Conservation (phyloP, 345 rosid genomes). For the Draba incana region DNA sequence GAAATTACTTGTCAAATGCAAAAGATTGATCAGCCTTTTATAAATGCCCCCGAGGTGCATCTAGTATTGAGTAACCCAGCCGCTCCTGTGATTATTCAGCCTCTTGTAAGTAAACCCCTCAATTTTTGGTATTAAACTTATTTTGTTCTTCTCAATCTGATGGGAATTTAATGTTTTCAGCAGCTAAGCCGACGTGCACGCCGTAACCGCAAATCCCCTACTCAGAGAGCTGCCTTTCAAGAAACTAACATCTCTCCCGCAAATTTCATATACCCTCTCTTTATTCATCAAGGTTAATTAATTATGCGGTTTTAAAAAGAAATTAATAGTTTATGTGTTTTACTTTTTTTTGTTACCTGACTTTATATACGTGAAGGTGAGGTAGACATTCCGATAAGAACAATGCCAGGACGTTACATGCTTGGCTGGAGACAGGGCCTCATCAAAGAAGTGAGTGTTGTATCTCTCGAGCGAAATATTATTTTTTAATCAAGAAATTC, state of each 20-base stretch:
- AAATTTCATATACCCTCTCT: slow-evolving; percentile 84
- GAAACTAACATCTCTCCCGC: slow-evolving; percentile 77
- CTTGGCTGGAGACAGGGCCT: slow-evolving; percentile 98
- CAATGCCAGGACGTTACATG: slow-evolving; percentile 94
- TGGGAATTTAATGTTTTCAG: slow-evolving; percentile 41
- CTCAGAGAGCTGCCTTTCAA: slow-evolving; percentile 79
- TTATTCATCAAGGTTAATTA: slow-evolving; percentile 83
- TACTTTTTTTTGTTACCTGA: not conserved
- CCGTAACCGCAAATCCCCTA: slow-evolving; percentile 73
- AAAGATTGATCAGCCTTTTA: not conserved
- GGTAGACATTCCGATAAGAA: slow-evolving; percentile 84
- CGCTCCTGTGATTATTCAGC: slow-evolving; percentile 55
- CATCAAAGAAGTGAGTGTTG: slow-evolving; percentile 64
- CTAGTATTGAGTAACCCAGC: slow-evolving; percentile 59
- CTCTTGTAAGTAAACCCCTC: slow-evolving; percentile 50
- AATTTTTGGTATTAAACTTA: no score
- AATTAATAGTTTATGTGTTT: not conserved
- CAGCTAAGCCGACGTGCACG: slow-evolving; percentile 76
- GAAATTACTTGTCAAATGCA: slow-evolving; percentile 25
- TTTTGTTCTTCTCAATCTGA: slow-evolving; percentile 10
- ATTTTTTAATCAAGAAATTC: no score
- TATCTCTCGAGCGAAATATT: not conserved
- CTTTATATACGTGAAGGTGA: slow-evolving; percentile 55
- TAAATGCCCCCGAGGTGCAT: slow-evolving; percentile 61
- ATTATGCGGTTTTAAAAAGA: not conserved